Evolutionary conservation across 495 filamentous ascomycete species (phyloP), one percentile per base, ranked within the genome.

Genomic region (Tuber indicum): DNA sequence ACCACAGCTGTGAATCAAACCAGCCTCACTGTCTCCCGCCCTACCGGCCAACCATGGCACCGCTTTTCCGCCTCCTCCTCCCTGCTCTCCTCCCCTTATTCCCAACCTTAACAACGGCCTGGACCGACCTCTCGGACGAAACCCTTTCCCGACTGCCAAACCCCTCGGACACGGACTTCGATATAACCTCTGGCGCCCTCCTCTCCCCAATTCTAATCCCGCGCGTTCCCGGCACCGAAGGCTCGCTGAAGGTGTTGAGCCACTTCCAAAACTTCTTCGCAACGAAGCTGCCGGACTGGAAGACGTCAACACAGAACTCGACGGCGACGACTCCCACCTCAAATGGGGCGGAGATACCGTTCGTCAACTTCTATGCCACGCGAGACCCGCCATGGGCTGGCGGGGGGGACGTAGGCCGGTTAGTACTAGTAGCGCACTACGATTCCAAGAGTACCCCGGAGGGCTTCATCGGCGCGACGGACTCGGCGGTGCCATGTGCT

Each of bases 401-500:
- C 6, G 83, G 86, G 2, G 95, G 93, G 1, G 91, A 97, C 75
- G 89, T 94, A 21, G 91, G 91, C 36, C 85, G 94, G 41, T 84
- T 98, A 81, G 94, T 93, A 17, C 87, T 98, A 45, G 96, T 94
- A 39, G 96, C 96, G 70, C 96, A 99, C 86, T 99, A 97, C 85
- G 96, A 99, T 81, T 93, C 90, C 83, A 92, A 96, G 85, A 87
- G 93, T 43, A 86, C 87, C 16, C 96, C 96, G 0, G 84, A 91
- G 76, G 96, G 94, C 0, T 99, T 99, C 84, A 93, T 99, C 73
- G 96, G 96, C 9, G 96, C 94, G 0, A 94, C 91, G 41, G 96
- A 99, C 81, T 97, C 93, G 79, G 96, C 96, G 0, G 96, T 90
- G 46, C 94, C 96, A 45, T 97, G 94, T 84, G 96, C 96, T 0